These are phyloP conservation scores for Heliophila coronopifolia DNA, from an alignment of 441 rosid genomes.

Conservation along the genomic window DNA sequence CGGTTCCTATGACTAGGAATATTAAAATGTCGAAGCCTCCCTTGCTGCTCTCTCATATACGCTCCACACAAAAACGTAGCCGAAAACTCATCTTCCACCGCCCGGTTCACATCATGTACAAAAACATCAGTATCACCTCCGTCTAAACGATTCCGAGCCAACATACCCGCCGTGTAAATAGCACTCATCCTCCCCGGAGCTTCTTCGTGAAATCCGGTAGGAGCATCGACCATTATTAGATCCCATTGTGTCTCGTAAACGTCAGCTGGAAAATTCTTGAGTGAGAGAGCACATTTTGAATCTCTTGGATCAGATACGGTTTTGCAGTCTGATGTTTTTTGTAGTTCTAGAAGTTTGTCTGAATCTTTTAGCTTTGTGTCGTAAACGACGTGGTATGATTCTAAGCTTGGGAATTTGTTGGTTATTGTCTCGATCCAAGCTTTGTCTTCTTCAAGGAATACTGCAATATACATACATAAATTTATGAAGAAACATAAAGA, in stretches of 20 bases:
- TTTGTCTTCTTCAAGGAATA: constrained; percentile 58
- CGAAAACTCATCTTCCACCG: constrained; percentile 57
- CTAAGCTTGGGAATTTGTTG: constrained; percentile 40
- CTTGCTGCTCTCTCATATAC: constrained; percentile 50
- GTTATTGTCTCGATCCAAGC: constrained; percentile 51
- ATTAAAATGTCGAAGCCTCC: constrained; percentile 55
- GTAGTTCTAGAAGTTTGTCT: constrained; percentile 32
- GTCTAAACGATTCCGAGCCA: constrained; percentile 55
- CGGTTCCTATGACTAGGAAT: constrained; percentile 54
- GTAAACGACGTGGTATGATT: constrained; percentile 50
- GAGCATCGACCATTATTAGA: constrained; percentile 73
- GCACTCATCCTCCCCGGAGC: constrained; percentile 78
- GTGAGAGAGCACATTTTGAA: constrained; percentile 46
- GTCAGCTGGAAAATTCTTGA: constrained; percentile 54
- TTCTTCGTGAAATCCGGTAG: constrained; percentile 55
- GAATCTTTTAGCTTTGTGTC: constrained; percentile 49
- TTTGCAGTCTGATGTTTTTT: constrained; percentile 38
- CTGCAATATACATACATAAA: constrained; percentile 8
- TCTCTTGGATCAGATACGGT: constrained; percentile 46
- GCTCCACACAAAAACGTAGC: constrained; percentile 54
- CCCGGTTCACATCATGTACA: constrained; percentile 59
- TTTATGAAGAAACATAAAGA: too few species aligned
- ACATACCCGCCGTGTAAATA: constrained; percentile 63
- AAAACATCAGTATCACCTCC: constrained; percentile 70
- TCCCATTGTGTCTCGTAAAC: constrained; percentile 60